Percentiles rank a stretch among this genome's conserved stretches.
Evolutionary conservation across 2,329 filamentous ascomycete species (phyloP).

Genomic region (Penicillium rolfsii): DNA sequence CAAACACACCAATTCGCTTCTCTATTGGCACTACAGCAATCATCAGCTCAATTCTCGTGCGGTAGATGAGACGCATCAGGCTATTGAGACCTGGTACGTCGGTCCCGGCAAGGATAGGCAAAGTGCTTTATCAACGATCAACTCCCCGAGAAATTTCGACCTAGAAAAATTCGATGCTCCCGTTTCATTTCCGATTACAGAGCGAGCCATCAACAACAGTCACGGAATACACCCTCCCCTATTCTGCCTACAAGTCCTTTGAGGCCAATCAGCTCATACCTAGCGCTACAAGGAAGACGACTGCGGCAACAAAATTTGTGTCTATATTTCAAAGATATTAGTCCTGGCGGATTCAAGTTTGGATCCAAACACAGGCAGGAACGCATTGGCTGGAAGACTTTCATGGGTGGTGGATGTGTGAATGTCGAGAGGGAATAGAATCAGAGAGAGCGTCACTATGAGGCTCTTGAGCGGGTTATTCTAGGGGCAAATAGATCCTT

Average conservation of each 20-base stretch:
- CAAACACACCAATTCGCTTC: slow-evolving; percentile 8
- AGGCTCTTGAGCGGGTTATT: neutral
- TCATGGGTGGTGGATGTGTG: neutral
- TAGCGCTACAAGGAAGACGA: too few species aligned
- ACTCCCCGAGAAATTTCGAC: slow-evolving; percentile 23
- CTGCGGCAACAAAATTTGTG: neutral
- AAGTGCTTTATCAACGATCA: slow-evolving; percentile 13
- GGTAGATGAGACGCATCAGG: slow-evolving; percentile 50
- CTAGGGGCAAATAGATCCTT: too few species aligned
- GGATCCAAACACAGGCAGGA: neutral
- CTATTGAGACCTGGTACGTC: slow-evolving; percentile 24
- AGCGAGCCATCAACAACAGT: slow-evolving; percentile 74
- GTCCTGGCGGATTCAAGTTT: neutral
- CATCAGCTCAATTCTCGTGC: slow-evolving; percentile 53
- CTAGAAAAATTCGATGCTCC: slow-evolving; percentile 66
- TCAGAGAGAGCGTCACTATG: neutral
- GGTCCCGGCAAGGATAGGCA: slow-evolving; percentile 35
- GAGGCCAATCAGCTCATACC: neutral
- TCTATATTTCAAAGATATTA: neutral
- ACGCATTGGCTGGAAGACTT: too few species aligned
- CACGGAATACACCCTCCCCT: slow-evolving; percentile 44
- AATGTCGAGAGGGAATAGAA: neutral
- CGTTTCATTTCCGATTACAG: slow-evolving; percentile 40
- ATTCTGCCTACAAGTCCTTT: slow-evolving; percentile 16
- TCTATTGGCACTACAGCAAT: slow-evolving; percentile 48